These are phyloP conservation scores for Amoeboaphelidium protococcarum DNA, from an alignment of 371 early-diverging fungal genomes.

Conservation along the genomic window DNA sequence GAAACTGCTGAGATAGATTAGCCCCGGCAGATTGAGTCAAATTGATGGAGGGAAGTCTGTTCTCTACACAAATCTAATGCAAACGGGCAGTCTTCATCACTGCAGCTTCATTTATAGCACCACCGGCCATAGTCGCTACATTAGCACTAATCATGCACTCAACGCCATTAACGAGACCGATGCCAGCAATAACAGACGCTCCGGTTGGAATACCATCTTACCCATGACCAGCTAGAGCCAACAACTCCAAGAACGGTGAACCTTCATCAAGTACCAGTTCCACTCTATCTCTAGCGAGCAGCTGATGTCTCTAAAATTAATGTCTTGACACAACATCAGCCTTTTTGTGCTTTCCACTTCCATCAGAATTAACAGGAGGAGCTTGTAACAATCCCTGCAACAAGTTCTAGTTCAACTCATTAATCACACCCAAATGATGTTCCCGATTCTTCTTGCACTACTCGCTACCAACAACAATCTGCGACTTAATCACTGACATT, in stretches of 20 bases:
- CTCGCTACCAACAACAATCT: no score
- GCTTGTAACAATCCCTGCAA: no score
- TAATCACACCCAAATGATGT: no score
- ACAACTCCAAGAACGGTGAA: constrained; percentile 40
- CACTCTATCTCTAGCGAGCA: constrained; percentile 36
- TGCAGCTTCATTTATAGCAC: constrained; percentile 31
- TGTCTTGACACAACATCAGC: no score
- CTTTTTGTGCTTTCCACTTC: no score
- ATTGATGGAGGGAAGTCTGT: constrained; percentile 26
- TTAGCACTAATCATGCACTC: constrained; percentile 32
- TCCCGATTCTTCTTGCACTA: no score
- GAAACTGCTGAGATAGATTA: constrained; percentile 36
- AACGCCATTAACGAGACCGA: constrained; percentile 29
- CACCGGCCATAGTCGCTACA: constrained; percentile 35
- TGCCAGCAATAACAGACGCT: constrained; percentile 35
- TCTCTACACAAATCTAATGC: constrained; percentile 26
- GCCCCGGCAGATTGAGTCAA: constrained; percentile 39
- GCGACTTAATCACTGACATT: no score
- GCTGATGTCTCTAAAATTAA: constrained; percentile 30
- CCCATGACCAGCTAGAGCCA: constrained; percentile 33
- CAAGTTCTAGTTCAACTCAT: no score
- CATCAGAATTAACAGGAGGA: no score
- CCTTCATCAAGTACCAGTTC: constrained; percentile 38
- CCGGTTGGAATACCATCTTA: constrained; percentile 42
- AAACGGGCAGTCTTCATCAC: constrained; percentile 24